phyloP scores from a whole-genome alignment of 768 basidiomycete genomes.

The Trametes cubensis region DNA sequence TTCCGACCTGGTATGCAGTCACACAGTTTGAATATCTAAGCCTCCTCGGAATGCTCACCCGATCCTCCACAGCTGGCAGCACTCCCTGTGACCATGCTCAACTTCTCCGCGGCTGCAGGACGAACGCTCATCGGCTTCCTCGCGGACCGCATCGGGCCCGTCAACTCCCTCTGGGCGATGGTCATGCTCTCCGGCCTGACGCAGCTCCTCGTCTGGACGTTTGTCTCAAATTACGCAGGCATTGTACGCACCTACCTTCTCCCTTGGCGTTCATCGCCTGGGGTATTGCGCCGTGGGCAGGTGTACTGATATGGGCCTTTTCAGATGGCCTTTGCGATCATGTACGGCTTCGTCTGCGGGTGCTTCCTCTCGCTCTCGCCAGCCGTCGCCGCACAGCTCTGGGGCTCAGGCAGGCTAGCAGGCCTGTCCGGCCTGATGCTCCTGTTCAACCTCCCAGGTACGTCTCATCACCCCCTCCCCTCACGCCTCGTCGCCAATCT shows the following conservation, averaged over 20 bases:
- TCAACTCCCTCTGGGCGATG: slow-evolving; percentile 43
- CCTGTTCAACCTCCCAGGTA: slow-evolving; percentile 28
- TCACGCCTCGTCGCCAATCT: neutral
- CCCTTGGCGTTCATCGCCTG: neutral
- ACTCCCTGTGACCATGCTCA: slow-evolving; percentile 27
- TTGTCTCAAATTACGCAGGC: slow-evolving; percentile 36
- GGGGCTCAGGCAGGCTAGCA: slow-evolving; percentile 27
- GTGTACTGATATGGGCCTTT: neutral
- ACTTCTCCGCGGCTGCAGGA: slow-evolving; percentile 25
- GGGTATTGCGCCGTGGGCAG: neutral
- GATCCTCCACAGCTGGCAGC: slow-evolving; percentile 10
- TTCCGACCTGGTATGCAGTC: slow-evolving; percentile 18
- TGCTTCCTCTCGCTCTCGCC: slow-evolving; percentile 41
- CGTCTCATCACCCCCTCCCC: neutral
- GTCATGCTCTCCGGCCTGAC: slow-evolving; percentile 39
- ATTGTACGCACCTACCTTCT: slow-evolving; percentile 24
- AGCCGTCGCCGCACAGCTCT: slow-evolving; percentile 33
- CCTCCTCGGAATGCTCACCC: neutral
- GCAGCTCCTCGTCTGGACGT: slow-evolving; percentile 44
- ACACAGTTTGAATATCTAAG: neutral
- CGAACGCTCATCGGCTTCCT: slow-evolving; percentile 40
- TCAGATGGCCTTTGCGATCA: slow-evolving; percentile 37
- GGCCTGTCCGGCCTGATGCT: slow-evolving; percentile 28
- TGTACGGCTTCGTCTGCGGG: slow-evolving; percentile 41
- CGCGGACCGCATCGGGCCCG: slow-evolving; percentile 43